These are phyloP conservation scores for Stagonosporopsis chrysanthemi DNA, from an alignment of 2,329 filamentous ascomycete genomes.

Conservation along the genomic window DNA sequence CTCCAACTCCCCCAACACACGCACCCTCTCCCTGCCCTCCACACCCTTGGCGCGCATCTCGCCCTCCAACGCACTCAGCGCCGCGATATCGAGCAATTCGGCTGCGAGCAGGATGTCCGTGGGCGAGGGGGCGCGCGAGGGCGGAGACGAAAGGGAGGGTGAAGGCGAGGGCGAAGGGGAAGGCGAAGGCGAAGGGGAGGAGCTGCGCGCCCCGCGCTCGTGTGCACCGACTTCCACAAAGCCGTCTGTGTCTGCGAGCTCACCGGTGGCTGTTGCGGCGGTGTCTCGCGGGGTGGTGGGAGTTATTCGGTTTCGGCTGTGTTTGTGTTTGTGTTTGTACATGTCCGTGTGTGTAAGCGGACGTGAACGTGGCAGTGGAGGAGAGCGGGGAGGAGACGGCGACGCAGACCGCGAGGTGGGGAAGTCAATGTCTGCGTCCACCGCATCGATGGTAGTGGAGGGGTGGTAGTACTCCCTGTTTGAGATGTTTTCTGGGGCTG, in stretches of 20 bases:
- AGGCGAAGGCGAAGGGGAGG: background rate
- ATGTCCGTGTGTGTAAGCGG: too few species aligned
- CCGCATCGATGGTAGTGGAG: background rate
- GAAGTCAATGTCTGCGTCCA: background rate
- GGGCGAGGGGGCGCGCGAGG: constrained; percentile 4
- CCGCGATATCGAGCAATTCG: background rate
- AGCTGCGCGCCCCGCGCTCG: too few species aligned
- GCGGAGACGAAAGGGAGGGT: background rate
- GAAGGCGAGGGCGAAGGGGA: constrained; percentile 5
- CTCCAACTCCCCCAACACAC: background rate
- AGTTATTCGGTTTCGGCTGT: too few species aligned
- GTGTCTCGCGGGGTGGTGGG: too few species aligned
- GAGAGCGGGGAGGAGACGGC: too few species aligned
- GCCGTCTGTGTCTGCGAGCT: too few species aligned
- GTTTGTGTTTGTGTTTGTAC: too few species aligned
- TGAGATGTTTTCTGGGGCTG: constrained; percentile 1
- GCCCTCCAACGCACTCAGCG: background rate
- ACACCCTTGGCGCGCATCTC: background rate
- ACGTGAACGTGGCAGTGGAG: too few species aligned
- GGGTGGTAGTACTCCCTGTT: constrained; percentile 9
- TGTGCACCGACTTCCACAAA: too few species aligned
- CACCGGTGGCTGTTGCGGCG: too few species aligned
- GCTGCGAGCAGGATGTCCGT: constrained; percentile 1
- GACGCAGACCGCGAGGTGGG: too few species aligned
- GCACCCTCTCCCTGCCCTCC: background rate